Evolutionary conservation across 1,139 yeast species (phyloP).

Genomic region (Zygosaccharomyces pseudobailii): DNA sequence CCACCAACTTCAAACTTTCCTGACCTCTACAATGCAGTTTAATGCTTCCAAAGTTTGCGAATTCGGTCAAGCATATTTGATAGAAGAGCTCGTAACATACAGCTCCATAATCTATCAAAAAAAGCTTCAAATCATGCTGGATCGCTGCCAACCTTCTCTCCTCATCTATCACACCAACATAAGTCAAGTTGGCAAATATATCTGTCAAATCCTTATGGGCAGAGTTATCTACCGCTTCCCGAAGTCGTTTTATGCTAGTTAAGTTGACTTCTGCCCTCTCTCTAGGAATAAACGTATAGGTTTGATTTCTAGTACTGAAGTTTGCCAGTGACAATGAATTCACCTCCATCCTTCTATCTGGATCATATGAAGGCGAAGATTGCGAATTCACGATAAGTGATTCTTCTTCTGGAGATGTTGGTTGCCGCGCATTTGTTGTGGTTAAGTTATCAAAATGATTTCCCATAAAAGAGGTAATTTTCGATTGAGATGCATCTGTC

Average conservation of each 20-base stretch:
- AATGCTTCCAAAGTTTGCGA: constrained; percentile 74
- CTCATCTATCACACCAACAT: constrained; percentile 79
- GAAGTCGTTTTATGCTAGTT: constrained; percentile 54
- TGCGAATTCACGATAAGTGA: constrained; percentile 2
- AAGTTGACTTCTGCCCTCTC: constrained; percentile 42
- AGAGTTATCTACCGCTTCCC: constrained; percentile 44
- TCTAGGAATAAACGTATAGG: constrained; percentile 18
- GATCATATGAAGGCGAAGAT: neutral
- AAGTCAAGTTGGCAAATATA: constrained; percentile 64
- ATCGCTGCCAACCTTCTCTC: constrained; percentile 66
- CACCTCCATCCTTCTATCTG: neutral
- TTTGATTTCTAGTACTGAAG: neutral
- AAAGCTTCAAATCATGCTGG: constrained; percentile 75
- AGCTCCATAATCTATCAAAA: constrained; percentile 75
- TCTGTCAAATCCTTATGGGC: constrained; percentile 56
- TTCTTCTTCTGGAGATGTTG: constrained; percentile 1
- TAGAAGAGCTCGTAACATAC: constrained; percentile 68
- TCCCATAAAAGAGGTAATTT: constrained; percentile 44
- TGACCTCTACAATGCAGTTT: constrained; percentile 36
- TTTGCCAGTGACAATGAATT: neutral
- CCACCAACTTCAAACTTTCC: constrained; percentile 14
- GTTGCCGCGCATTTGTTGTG: neutral
- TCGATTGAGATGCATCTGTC: constrained; percentile 67
- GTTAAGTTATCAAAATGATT: constrained; percentile 15
- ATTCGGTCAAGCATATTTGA: constrained; percentile 72